Conservation (phyloP, 257 asterid genomes). For the Perilla frutescens region DNA sequence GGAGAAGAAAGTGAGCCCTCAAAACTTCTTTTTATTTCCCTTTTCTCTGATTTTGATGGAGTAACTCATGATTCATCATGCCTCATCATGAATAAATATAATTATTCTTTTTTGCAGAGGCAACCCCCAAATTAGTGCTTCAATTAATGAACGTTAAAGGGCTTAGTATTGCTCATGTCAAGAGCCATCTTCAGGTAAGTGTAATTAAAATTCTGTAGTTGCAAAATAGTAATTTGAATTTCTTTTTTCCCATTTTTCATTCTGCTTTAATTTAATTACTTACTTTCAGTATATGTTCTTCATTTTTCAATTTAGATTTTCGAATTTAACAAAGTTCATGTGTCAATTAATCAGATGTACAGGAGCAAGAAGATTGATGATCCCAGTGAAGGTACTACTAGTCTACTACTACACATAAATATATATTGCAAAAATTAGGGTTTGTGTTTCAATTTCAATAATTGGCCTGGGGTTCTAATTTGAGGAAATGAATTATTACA, state of each 20-base stretch:
- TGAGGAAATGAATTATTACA: conserved; percentile 7
- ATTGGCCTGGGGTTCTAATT: neutral
- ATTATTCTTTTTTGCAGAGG: conserved; percentile 53
- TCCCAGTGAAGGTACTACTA: conserved; percentile 75
- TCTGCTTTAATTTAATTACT: too few relatives aligned
- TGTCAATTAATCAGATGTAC: conserved; percentile 61
- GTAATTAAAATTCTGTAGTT: neutral
- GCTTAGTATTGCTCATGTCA: conserved; percentile 96
- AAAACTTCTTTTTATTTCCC: neutral
- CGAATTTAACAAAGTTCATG: neutral
- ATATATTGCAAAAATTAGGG: conserved; percentile 41
- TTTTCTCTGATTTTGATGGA: neutral
- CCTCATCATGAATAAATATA: neutral
- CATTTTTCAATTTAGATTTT: neutral
- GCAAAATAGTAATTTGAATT: neutral
- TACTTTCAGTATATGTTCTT: too few relatives aligned
- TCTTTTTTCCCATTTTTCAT: neutral
- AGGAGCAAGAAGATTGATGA: conserved; percentile 96
- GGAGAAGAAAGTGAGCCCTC: conserved; percentile 86
- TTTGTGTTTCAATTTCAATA: neutral
- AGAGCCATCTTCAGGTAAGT: conserved; percentile 94
- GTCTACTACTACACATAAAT: neutral
- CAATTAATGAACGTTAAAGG: conserved; percentile 93
- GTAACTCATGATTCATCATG: neutral
- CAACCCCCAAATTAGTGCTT: conserved; percentile 95